Evolutionary conservation across 371 early-diverging fungal genomes (phyloP), one percentile per base, ranked within the genome.

Genomic region (Coemansia sp.): DNA sequence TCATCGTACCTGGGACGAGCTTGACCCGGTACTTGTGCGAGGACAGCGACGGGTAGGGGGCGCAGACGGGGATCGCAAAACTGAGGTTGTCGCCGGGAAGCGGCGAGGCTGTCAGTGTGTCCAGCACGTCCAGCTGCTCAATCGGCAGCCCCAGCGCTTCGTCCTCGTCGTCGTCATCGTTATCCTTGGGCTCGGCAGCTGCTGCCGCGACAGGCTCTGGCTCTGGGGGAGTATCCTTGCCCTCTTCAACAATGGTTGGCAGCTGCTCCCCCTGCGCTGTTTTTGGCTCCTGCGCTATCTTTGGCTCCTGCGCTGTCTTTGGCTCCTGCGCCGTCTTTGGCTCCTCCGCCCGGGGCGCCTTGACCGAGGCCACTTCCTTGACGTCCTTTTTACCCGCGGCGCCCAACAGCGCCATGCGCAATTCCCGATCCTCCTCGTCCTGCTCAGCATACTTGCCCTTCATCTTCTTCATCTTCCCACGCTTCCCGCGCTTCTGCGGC

Each of bases 21-120:
- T 98, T 98, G 32, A 95, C 92, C 78, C 92, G 94, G 81, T 93
- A 99, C 79, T 94, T 96, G 86, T 90, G 96, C 57, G 88, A 87
- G 31, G 89, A 87, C 14, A 99, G 78, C 1, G 93, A 84, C 4
- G 79, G 70, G 79, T 95, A 99, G 0, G 99, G 99, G 4, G 97
- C 99, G 70, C 95, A 93, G 2, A 99, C 92, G 1, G 99, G 94
- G 20, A 99, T 82, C n/a, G 94, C 94, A 79, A 87, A 91, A 55
- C 87, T 84, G 14, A 96, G 65, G 40, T 85, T 86, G 79, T 98
- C 97, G n/a, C 87, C 86, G 0, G 86, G 81, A 47, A 85, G 64
- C 4, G 94, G 96, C 39, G 83, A 80, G 3, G 90, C 86, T 4
- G 91, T 94, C 49, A 97, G 77, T 5, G 83, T 83, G 78, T 96